Base-by-base conservation (phyloP, 2,329 filamentous ascomycete species). In the Arthrobotrys megalospora region DNA sequence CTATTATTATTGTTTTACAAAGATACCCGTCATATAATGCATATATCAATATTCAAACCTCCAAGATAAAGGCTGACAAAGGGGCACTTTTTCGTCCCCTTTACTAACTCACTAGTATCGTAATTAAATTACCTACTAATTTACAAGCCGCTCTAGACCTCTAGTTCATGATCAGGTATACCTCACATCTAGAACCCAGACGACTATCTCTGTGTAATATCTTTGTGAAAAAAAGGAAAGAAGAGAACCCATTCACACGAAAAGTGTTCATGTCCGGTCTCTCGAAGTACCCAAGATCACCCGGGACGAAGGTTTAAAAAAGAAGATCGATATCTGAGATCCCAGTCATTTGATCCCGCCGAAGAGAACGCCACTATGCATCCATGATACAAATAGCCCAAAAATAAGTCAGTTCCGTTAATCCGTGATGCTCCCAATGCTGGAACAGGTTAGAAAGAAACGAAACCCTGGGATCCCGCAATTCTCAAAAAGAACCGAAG, bases 361-460 rank as follows among this genome's bases (percentile, higher is more conserved):
- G 28, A 24, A 64, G 36, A 50, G 52, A 72, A 72, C 67, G 52
- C 75, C 67, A 64, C 16, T 8, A 72, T 78, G 75, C 62, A 67
- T 48, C 36, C 62, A 28, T 63, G 32, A 41, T 64, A 68, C 52
- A 78, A 16, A 63, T 63, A 12, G 43, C 47, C 43, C 41, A 67
- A 16, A 19, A 58, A 14, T 21, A 50, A 14, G 19, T 41, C 36
- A 10, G 14, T 28, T 64, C 48, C 38, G 41, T 67, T 38, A 14
- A 14, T 50, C 34, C 28, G 21, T n/a, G 11, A 66, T 62, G 14
- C 21, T 36, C 41, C 67, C 48, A 21, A 71, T 41, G 24, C 28
- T 36, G 32, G 48, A 53, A 69, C 12, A 32, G 32, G 12, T 47
- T 14, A 55, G 34, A 62, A 60, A 71, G 28, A 41, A 71, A 58